Base-by-base conservation (phyloP, 345 rosid species). In the Erodium maritimum region DNA sequence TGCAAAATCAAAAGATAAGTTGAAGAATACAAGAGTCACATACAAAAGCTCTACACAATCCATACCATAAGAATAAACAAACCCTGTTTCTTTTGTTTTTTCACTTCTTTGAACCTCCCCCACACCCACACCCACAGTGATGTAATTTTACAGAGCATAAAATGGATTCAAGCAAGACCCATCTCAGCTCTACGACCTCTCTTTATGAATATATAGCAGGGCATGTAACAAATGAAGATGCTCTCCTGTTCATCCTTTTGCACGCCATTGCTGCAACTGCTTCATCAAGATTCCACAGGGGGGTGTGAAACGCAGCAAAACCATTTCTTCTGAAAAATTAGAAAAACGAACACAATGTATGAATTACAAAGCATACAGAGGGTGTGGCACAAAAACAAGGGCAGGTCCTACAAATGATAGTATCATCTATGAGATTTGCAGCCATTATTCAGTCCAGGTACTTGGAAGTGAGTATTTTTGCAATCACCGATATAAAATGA, bases 241-340 rank as follows among this genome's bases (percentile, higher is more conserved):
- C 66, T 66, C 62, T 63, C 59, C 67, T 50, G 58, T 20, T 60
- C 77, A 78, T 65, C 72, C 73, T 60, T 71, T 60, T 12, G 14
- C 46, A 37, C 14, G 8, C 8, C 46, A 55, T 34, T 9, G 22
- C 17, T 45, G 58, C 68, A 67, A 60, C 21, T 61, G 23, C 60
- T 45, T 64, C 42, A 57, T 88, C 82, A 86, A 75, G 95, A 77
- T 67, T 83, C 86, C 19, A 81, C 83, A 21, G 84, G 52, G 6
- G 93, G 88, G 65, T 79, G 69, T 55, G 74, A 80, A 52, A 88
- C 56, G 79, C 98, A 91, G 85, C 96, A 91, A 62, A 91, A 78
- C 98, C 98, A 88, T 70, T 86, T 91, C 71, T 75, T 88, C 98
- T 91, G 90, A 37, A 63, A 67, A 68, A 23, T 50, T n/a, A n/a